These are phyloP conservation scores for Claviceps pazoutovae DNA, from an alignment of 2,329 filamentous ascomycete species.

Conservation along the genomic window DNA sequence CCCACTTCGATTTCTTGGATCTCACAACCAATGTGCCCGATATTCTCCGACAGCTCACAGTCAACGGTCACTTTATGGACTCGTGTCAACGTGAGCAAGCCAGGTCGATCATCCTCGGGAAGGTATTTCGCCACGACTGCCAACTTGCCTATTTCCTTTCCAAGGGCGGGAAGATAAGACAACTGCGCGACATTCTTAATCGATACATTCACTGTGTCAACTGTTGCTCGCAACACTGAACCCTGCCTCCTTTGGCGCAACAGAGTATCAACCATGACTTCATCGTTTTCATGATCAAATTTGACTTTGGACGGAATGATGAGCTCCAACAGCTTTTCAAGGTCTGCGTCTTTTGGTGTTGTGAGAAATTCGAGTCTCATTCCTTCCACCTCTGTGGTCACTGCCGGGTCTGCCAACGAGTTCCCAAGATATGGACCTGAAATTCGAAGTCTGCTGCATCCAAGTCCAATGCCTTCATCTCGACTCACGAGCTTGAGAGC, in stretches of 20 bases:
- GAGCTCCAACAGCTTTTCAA: slow-evolving; percentile 68
- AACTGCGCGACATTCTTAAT: slow-evolving; percentile 53
- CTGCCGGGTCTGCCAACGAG: slow-evolving; percentile 41
- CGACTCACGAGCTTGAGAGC: slow-evolving; percentile 71
- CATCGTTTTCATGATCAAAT: slow-evolving; percentile 72
- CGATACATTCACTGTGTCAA: slow-evolving; percentile 50
- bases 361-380: slow-evolving; percentile 60
- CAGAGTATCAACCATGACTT: slow-evolving; percentile 88
- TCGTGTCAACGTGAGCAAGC: slow-evolving; percentile 60
- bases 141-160: slow-evolving; percentile 66
- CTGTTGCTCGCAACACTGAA: slow-evolving; percentile 57
- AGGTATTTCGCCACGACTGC: slow-evolving; percentile 87
- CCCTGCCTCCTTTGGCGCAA: slow-evolving; percentile 78
- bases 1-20: slow-evolving; percentile 54
- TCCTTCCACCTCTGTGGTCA: slow-evolving; percentile 48
- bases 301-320: slow-evolving; percentile 87
- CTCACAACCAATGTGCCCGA: slow-evolving; percentile 51
- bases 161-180: slow-evolving; percentile 53
- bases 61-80: slow-evolving; percentile 49
- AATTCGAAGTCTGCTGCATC: slow-evolving; percentile 62
- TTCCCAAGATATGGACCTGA: slow-evolving; percentile 52
- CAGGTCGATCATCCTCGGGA: slow-evolving; percentile 87
- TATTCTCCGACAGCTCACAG: slow-evolving; percentile 49
- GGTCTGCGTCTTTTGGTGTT: slow-evolving; percentile 61
- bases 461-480: slow-evolving; percentile 55